phyloP scores from a whole-genome alignment of 108 stramenopile species.

The Nitzschia inconspicua region DNA sequence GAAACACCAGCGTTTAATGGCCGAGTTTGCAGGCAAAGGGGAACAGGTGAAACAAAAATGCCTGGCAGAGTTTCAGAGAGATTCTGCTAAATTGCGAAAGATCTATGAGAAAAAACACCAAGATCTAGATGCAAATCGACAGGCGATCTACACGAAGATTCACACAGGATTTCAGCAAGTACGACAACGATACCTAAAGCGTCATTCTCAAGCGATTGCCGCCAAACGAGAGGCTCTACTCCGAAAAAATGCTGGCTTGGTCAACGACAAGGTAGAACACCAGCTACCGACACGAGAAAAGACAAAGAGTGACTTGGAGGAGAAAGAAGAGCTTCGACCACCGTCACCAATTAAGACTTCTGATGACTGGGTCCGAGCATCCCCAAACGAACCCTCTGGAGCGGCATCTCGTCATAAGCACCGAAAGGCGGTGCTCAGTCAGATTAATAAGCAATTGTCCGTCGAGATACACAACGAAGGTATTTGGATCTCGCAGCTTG shows the following conservation, averaged over 20 bases:
- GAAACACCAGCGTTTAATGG: slow-evolving; percentile 52
- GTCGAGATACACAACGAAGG: slow-evolving; percentile 85
- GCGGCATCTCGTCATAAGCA: slow-evolving; percentile 65
- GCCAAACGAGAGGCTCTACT: slow-evolving; percentile 17
- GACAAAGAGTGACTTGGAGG: slow-evolving; percentile 9
- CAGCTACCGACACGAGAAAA: not conserved
- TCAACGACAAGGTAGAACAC: not conserved
- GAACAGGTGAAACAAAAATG: slow-evolving; percentile 45
- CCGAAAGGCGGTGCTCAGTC: slow-evolving; percentile 52
- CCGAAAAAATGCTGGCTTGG: not conserved
- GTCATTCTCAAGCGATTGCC: slow-evolving; percentile 47
- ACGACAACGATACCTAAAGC: slow-evolving; percentile 55
- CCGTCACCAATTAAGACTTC: slow-evolving; percentile 37
- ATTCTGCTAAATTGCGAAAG: slow-evolving; percentile 39
- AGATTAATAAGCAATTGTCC: slow-evolving; percentile 49
- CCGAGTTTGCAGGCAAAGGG: slow-evolving; percentile 50
- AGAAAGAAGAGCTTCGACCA: slow-evolving; percentile 25
- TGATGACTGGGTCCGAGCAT: slow-evolving; percentile 13
- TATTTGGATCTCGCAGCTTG: slow-evolving; percentile 43
- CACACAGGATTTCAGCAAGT: slow-evolving; percentile 25
- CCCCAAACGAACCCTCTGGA: slow-evolving; percentile 27
- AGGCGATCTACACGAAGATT: slow-evolving; percentile 31
- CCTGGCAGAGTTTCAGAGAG: slow-evolving; percentile 42
- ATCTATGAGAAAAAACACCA: slow-evolving; percentile 48
- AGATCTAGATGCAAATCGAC: slow-evolving; percentile 38